These are phyloP conservation scores for Trichoderma atroviride DNA, from an alignment of 2,329 filamentous ascomycete genomes.

Conservation along the genomic window DNA sequence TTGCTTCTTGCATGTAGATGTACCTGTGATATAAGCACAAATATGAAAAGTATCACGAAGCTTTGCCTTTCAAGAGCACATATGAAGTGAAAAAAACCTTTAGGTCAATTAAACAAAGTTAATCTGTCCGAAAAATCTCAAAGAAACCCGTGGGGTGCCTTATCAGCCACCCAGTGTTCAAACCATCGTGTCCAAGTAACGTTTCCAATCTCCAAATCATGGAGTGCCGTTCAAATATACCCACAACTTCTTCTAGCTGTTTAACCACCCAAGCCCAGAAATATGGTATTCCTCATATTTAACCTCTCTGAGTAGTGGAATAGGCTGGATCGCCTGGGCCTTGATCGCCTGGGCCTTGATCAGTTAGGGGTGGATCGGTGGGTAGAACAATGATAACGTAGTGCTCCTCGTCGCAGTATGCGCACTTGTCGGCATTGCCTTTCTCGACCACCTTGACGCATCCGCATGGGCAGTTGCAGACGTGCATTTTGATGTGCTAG, in stretches of 20 bases:
- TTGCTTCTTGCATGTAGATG: neutral
- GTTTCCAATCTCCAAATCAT: neutral
- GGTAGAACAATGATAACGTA: neutral
- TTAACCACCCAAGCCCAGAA: neutral
- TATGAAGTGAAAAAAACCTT: neutral
- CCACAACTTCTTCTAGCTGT: neutral
- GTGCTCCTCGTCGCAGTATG: neutral
- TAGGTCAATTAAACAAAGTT: neutral
- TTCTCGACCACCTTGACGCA: conserved; percentile 8
- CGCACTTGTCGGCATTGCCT: neutral
- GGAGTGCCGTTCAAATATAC: neutral
- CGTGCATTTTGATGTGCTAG: neutral
- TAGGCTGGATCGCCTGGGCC: too few relatives aligned
- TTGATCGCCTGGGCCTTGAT: too few relatives aligned
- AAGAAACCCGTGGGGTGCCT: neutral
- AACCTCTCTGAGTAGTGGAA: neutral
- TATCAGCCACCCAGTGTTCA: neutral
- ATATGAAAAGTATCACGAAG: neutral
- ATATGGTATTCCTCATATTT: neutral
- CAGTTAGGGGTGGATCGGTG: too few relatives aligned
- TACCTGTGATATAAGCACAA: neutral
- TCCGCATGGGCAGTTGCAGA: conserved; percentile 6
- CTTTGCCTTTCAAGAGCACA: neutral
- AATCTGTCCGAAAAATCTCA: neutral
- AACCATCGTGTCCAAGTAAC: neutral